Conservation (phyloP, 2,329 filamentous ascomycete genomes). For the Emydomyces testavorans region DNA sequence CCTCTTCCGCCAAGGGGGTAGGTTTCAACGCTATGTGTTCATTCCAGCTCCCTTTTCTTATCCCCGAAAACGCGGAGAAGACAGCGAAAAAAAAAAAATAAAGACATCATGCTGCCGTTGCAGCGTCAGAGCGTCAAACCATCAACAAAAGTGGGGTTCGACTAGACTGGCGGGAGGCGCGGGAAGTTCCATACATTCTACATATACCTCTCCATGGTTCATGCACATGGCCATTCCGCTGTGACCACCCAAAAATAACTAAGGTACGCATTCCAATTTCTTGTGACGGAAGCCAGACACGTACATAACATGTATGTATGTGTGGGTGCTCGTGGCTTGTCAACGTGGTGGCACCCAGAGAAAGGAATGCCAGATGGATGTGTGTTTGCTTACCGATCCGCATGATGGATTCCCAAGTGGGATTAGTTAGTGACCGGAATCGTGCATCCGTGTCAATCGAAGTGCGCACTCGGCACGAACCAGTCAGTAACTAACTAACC, state of each 20-base stretch:
- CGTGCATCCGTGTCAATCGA: too few species aligned
- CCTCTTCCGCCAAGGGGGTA: too few species aligned
- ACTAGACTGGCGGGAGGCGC: background rate
- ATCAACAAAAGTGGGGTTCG: background rate
- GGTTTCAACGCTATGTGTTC: background rate
- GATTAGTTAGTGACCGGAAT: background rate
- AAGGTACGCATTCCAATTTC: too few species aligned
- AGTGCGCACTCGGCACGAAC: too few species aligned
- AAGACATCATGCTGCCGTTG: background rate
- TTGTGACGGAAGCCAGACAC: too few species aligned
- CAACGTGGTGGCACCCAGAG: background rate
- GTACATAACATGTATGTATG: too few species aligned
- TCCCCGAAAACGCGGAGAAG: background rate
- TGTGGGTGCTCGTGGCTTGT: too few species aligned
- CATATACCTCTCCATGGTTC: conserved; percentile 3
- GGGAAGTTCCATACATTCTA: conserved; percentile 5
- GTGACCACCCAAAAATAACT: too few species aligned
- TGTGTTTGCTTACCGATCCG: too few species aligned
- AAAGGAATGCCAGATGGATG: too few species aligned
- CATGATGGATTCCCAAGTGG: background rate
- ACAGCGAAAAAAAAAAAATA: background rate
- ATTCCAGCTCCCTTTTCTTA: too few species aligned
- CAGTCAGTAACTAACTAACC: too few species aligned
- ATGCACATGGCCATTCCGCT: background rate
- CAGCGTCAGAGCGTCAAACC: background rate